A percentile compares a stretch with the other conserved stretches of the same genome.
Evolutionary conservation across 2,329 filamentous ascomycete genomes (phyloP).

Genomic region (Trichocomaceae sp.): DNA sequence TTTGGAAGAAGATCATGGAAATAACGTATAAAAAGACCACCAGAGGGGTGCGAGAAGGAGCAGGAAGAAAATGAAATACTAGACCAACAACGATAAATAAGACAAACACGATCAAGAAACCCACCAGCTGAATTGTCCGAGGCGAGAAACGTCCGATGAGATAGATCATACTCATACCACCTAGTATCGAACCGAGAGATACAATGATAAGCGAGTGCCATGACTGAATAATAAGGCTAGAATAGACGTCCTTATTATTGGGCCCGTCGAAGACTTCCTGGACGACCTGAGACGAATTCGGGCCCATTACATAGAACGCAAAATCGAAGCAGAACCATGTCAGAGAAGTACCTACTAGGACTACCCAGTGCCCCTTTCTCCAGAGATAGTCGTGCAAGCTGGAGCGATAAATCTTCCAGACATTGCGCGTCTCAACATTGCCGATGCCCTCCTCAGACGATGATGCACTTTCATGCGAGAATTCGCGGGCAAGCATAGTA

Average conservation of each 20-base stretch:
- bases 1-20: conserved; percentile 24
- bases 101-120: conserved; percentile 9
- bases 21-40: conserved; percentile 16
- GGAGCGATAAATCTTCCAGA: conserved; percentile 12
- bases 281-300: conserved; percentile 15
- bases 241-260: conserved; percentile 10
- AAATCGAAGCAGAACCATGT: conserved; percentile 18
- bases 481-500: neutral
- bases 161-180: conserved; percentile 15
- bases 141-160: conserved; percentile 15
- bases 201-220: conserved; percentile 17
- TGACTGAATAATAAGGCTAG: conserved; percentile 11
- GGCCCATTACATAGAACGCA: conserved; percentile 17
- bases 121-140: conserved; percentile 6
- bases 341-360: conserved; percentile 14
- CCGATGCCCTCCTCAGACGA: neutral
- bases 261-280: conserved; percentile 13
- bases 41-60: conserved; percentile 10
- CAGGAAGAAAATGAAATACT: conserved; percentile 19
- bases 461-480: neutral
- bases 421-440: conserved; percentile 8
- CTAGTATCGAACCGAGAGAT: conserved; percentile 15
- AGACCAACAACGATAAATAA: conserved; percentile 10
- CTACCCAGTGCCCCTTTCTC: conserved; percentile 15
- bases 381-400: conserved; percentile 15